Evolutionary conservation across 2,329 filamentous ascomycete genomes (phyloP), one percentile per base, ranked within the genome.

Genomic region (Hirsutella minnesotensis): DNA sequence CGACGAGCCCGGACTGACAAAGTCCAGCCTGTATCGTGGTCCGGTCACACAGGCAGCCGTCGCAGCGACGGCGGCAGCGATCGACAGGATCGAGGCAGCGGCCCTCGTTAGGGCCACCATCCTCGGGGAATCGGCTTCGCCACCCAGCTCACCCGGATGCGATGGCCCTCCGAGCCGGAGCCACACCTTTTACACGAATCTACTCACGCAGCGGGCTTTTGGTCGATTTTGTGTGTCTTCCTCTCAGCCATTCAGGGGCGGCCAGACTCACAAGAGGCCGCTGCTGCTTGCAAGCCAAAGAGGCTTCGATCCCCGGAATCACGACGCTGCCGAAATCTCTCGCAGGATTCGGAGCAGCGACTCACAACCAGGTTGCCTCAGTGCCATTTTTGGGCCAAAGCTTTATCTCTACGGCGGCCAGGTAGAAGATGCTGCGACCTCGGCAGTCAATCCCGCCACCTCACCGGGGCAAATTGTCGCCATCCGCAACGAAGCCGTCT

Each of bases 341-440:
- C 56, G 64, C n/a, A 55, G 63, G 27, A 63, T 67, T 15, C 56
- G 64, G n/a, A 60, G 56, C 39, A 57, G 56, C 27, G 64, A 67
- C 47, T 66, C 64, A 1, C 64, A 67, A 49, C 64, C 64, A 4
- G 64, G 64, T 29, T 63, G 58, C 37, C 51, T 65, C 27, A 65
- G 59, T 42, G 53, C 50, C 21, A 42, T 64, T 1, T 61, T 66
- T 34, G 62, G 61, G 1, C 53, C 51, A 8, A 58, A 47, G 40
- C 50, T 67, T 13, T 67, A 65, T 39, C 42, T 67, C 13, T 67
- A 67, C 42, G 64, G 64, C 19, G 64, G 64, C n/a, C 48, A 51
- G 12, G 48, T 66, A n/a, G 64, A 67, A 21, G 56, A 61, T 22
- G 49, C 48, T 0, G 46, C 46, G 8, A 40, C 45, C 9, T 42